Evolutionary conservation across 176 grass and related monocot species (phyloP).

Genomic region (Panicum miliaceum): DNA sequence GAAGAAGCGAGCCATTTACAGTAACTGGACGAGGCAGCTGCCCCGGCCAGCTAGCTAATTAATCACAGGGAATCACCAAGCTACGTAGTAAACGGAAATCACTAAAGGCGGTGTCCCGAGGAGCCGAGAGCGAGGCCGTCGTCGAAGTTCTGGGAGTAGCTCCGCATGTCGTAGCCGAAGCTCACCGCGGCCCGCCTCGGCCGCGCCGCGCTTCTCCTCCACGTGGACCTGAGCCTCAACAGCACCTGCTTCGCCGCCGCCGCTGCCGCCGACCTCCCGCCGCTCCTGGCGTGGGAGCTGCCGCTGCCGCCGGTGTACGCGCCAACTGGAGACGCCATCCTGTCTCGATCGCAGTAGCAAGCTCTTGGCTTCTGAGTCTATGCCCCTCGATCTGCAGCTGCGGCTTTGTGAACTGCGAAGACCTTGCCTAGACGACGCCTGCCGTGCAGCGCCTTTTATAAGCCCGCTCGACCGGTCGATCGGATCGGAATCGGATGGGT

Average conservation of each 20-base stretch:
- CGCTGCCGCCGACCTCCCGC: not conserved
- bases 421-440: too few species aligned
- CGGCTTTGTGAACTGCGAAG: too few species aligned
- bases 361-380: too few species aligned
- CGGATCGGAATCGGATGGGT: too few species aligned
- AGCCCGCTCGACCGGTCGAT: too few species aligned
- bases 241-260: conserved; percentile 32
- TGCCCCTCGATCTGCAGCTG: too few species aligned
- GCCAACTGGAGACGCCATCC: too few species aligned
- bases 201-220: not conserved
- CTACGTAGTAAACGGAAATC: not conserved
- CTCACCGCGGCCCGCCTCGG: not conserved
- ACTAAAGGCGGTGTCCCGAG: not conserved
- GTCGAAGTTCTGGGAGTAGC: conserved; percentile 46
- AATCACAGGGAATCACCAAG: not conserved
- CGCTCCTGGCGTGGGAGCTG: not conserved
- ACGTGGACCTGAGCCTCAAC: conserved; percentile 29
- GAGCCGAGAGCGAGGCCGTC: conserved; percentile 14
- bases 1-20: not conserved
- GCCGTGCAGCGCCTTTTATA: too few species aligned
- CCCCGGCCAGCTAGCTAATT: not conserved
- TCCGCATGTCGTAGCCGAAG: conserved; percentile 25
- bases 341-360: too few species aligned
- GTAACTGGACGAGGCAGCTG: not conserved
- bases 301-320: too few species aligned